These are phyloP conservation scores for Jackrogersella minutella DNA, from an alignment of 495 filamentous ascomycete species.

Conservation along the genomic window DNA sequence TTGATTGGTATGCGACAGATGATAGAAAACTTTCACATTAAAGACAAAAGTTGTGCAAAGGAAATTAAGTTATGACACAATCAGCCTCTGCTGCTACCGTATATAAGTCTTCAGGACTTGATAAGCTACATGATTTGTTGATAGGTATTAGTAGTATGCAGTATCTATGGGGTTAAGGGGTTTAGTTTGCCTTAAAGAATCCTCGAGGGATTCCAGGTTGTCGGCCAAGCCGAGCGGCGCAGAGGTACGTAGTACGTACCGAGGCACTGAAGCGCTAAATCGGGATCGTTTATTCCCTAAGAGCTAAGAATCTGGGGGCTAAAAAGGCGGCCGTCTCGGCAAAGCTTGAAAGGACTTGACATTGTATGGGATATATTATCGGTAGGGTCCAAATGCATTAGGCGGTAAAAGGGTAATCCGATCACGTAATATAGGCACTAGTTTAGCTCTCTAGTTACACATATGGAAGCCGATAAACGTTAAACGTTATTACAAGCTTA, in stretches of 20 bases:
- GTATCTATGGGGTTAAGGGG: neutral
- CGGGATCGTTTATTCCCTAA: neutral
- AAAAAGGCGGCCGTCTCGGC: neutral
- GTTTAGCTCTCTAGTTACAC: too few relatives aligned
- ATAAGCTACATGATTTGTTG: conserved; percentile 1
- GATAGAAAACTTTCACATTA: neutral
- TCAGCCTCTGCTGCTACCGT: neutral
- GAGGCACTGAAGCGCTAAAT: too few relatives aligned
- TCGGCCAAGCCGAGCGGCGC: conserved; percentile 1
- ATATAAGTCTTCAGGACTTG: neutral
- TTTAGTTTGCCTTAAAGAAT: neutral
- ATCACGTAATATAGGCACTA: neutral
- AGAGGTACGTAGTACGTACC: too few relatives aligned
- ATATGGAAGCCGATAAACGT: too few relatives aligned
- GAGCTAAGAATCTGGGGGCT: neutral
- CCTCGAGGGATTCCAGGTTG: conserved; percentile 3
- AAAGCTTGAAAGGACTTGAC: too few relatives aligned
- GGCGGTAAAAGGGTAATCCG: neutral
- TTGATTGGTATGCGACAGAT: too few relatives aligned
- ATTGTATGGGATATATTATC: too few relatives aligned
- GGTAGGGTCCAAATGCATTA: too few relatives aligned
- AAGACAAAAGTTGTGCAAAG: neutral
- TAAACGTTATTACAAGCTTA: too few relatives aligned
- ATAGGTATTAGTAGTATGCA: neutral
- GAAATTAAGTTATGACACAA: conserved; percentile 10